Base-by-base conservation (phyloP, 805 yeast species). In the Starmerella vitae region DNA sequence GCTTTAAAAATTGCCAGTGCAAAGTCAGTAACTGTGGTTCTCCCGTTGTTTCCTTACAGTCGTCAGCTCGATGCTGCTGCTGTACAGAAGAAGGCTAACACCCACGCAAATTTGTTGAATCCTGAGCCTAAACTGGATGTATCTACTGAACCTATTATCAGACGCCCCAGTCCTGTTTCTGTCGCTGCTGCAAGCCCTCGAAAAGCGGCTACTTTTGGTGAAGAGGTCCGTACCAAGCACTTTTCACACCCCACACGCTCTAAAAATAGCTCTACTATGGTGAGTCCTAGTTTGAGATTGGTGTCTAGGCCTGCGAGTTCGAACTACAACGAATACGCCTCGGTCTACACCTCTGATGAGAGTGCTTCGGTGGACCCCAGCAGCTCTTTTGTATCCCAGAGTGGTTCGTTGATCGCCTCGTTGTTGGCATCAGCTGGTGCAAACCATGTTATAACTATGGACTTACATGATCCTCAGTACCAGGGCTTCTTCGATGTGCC, bases 401-500 rank as follows among this genome's bases (percentile, higher is more conserved):
- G 86, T 26, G 98, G 98, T 10, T 85, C 94, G 2, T 65, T 91
- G 44, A 72, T 91, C 47, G 96, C 97, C 28, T 79, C 84, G 50
- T 63, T 91, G 45, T 64, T 91, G 47, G 80, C 84, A 3, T 72
- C 88, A 2, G 91, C 97, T 0, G 98, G 98, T 29, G 95, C 97
- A 1, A 94, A 91, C 60, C 91, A 93, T 54, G 76, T 86, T 41
- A 85, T 91, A 47, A 91, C 99, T 2, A 86, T 91, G 96, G 99
- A 91, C 56, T 66, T 91, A 42, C 99, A 91, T 58, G 98, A 91
- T 55, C 85, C 97, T 1, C 98, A 91, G 60, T 91, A 84, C 61
- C 97, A 93, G 59, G 99, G 99, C 4, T 91, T 84, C 55, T 91
- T 91, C 56, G 91, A 86, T 53, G 80, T 91, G 32, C 95, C 96